Conservation (phyloP, 2,329 filamentous ascomycete genomes). For the Lachnellula hyalina region DNA sequence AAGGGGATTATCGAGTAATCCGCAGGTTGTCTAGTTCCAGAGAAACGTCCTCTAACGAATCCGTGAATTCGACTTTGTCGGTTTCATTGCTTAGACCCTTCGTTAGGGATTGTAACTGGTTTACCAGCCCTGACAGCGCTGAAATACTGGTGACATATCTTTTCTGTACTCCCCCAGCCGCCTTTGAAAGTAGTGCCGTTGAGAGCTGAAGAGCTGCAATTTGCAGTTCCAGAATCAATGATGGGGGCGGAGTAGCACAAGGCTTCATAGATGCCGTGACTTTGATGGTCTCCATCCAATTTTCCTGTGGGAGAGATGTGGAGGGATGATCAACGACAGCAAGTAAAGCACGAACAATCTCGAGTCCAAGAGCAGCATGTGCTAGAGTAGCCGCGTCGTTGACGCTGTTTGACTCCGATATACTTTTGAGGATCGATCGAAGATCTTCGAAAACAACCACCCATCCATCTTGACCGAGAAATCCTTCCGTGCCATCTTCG, state of each 20-base stretch:
- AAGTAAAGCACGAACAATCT: constrained; percentile 52
- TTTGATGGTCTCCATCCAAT: constrained; percentile 53
- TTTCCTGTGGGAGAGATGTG: constrained; percentile 40
- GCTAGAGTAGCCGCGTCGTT: constrained; percentile 18
- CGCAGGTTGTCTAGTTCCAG: constrained; percentile 19
- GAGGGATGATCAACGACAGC: constrained; percentile 45
- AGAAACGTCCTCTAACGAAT: constrained; percentile 43
- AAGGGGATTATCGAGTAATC: neutral
- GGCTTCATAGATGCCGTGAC: constrained; percentile 37
- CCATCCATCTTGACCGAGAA: constrained; percentile 52
- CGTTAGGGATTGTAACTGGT: constrained; percentile 33
- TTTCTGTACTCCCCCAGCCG: constrained; percentile 41
- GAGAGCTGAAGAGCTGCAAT: constrained; percentile 52
- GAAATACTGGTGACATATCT: constrained; percentile 47
- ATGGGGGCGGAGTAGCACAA: constrained; percentile 1
- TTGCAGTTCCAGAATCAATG: constrained; percentile 40
- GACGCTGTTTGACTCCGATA: constrained; percentile 6
- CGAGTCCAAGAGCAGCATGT: constrained; percentile 44
- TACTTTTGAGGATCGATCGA: constrained; percentile 36
- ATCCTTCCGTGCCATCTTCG: constrained; percentile 33
- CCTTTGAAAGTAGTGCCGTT: constrained; percentile 44
- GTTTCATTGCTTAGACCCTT: constrained; percentile 21
- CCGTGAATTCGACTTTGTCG: constrained; percentile 33
- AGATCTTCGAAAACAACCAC: constrained; percentile 46
- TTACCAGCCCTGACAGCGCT: constrained; percentile 45